Evolutionary conservation across 495 filamentous ascomycete genomes (phyloP).

Genomic region (Neurospora sublineolata): DNA sequence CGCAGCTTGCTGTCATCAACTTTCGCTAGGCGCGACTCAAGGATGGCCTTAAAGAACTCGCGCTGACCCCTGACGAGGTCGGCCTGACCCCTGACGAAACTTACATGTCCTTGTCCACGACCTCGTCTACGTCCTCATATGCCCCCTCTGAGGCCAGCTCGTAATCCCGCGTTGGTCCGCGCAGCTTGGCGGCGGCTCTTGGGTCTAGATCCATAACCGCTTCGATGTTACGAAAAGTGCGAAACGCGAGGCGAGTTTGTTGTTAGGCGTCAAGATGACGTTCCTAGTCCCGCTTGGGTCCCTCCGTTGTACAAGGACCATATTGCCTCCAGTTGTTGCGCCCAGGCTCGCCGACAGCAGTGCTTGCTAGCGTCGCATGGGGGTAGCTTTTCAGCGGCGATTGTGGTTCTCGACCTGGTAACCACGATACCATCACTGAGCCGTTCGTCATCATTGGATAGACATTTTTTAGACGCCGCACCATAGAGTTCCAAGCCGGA

Average conservation of each 20-base stretch:
- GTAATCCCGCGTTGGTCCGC: background rate
- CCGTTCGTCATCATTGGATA: background rate
- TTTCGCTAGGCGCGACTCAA: conserved; percentile 21
- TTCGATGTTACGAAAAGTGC: background rate
- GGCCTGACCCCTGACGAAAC: background rate
- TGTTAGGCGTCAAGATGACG: background rate
- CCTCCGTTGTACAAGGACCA: background rate
- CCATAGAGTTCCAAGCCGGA: background rate
- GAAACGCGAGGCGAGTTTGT: background rate
- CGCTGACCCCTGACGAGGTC: background rate
- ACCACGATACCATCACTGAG: background rate
- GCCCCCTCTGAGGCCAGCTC: background rate
- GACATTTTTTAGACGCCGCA: background rate
- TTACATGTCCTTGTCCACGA: background rate
- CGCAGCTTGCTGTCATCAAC: conserved; percentile 36
- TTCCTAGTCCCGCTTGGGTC: background rate
- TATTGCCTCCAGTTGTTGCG: background rate
- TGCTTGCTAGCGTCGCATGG: background rate
- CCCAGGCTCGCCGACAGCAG: background rate
- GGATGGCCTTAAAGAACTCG: background rate
- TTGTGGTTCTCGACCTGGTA: background rate
- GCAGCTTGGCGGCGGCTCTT: background rate
- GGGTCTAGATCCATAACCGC: background rate
- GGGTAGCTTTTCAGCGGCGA: background rate
- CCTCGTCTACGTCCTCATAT: background rate